phyloP scores from a whole-genome alignment of 106 monocot genomes.

The Platanthera guangdongensis region DNA sequence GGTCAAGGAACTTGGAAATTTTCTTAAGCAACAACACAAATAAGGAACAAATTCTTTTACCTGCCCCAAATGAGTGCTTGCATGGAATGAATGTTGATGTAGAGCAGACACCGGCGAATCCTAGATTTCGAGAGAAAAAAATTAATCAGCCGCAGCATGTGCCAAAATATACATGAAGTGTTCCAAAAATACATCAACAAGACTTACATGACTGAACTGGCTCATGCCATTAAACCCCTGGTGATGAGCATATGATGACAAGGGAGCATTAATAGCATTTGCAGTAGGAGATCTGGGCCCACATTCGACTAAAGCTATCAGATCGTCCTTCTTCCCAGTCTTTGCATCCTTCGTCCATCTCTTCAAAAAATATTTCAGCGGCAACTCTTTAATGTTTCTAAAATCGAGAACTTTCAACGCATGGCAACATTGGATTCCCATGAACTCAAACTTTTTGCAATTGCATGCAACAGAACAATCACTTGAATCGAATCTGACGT shows the following conservation, averaged over 20 bases:
- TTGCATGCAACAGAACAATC: conserved; percentile 30
- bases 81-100: conserved; percentile 30
- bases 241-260: conserved; percentile 20
- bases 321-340: conserved; percentile 8
- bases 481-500: conserved; percentile 37
- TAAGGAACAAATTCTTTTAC: conserved; percentile 8
- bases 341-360: conserved; percentile 48
- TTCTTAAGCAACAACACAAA: not conserved
- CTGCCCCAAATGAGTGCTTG: conserved; percentile 24
- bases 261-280: not conserved
- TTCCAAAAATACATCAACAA: not conserved
- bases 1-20: not conserved
- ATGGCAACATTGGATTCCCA: conserved; percentile 49
- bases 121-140: conserved; percentile 17
- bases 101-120: conserved; percentile 29
- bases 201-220: conserved; percentile 19
- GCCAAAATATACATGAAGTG: not conserved
- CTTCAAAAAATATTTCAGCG: conserved; percentile 38
- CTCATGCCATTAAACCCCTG: conserved; percentile 19
- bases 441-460: conserved; percentile 45
- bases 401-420: conserved; percentile 48
- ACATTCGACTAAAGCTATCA: conserved; percentile 11
- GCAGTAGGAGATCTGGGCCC: conserved; percentile 19
- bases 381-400: conserved; percentile 47
- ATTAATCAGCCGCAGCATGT: not conserved